Conservation (phyloP, 2,329 filamentous ascomycete species). For the Clarireedia monteithiana region DNA sequence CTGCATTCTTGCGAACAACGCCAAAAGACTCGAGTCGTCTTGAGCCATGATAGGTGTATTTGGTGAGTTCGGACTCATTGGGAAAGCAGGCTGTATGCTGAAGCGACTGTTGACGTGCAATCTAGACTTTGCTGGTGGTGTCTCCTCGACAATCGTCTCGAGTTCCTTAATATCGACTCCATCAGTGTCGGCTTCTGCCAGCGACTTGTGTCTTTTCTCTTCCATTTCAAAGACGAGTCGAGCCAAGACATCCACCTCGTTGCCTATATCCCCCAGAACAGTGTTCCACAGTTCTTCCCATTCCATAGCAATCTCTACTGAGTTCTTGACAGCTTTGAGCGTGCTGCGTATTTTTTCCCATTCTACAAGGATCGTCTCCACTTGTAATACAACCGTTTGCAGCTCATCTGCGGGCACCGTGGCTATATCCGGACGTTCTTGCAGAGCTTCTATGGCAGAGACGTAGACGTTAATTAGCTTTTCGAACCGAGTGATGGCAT, state of each 20-base stretch:
- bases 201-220: constrained; percentile 78
- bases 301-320: constrained; percentile 96
- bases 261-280: constrained; percentile 86
- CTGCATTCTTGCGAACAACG: constrained; percentile 91
- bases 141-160: constrained; percentile 88
- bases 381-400: constrained; percentile 69
- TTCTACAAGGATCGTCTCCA: constrained; percentile 77
- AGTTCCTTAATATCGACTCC: constrained; percentile 76
- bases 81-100: constrained; percentile 57
- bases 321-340: constrained; percentile 72
- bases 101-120: constrained; percentile 55
- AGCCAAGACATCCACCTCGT: constrained; percentile 73
- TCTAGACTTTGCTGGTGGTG: constrained; percentile 49
- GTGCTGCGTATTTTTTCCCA: constrained; percentile 78
- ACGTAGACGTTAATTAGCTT: constrained; percentile 88
- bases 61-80: constrained; percentile 55
- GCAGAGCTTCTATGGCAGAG: constrained; percentile 84
- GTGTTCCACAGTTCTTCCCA: constrained; percentile 97
- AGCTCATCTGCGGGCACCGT: constrained; percentile 65
- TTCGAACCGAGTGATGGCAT: constrained; percentile 76
- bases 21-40: constrained; percentile 82
- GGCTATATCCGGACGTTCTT: constrained; percentile 68
- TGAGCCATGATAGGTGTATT: constrained; percentile 51
- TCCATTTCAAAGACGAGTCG: constrained; percentile 95
- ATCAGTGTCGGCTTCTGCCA: constrained; percentile 53